Base-by-base conservation (phyloP, 148 eudicot genomes). In the Bassia scoparia region DNA sequence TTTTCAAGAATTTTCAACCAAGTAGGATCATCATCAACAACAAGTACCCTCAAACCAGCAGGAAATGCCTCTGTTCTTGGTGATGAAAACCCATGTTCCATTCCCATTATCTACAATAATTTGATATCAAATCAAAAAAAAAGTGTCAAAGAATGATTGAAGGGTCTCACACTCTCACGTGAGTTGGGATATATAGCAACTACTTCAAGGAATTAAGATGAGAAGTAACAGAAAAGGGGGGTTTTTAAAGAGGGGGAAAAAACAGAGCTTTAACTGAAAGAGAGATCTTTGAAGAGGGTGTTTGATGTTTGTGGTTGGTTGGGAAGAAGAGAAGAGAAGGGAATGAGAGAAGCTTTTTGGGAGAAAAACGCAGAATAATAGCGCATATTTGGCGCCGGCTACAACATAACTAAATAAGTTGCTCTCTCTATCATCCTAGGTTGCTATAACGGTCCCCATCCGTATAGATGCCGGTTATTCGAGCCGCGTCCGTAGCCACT, bases 1-100 rank as follows among this genome's bases (percentile, higher is more conserved):
- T 88, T 94, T 69, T 91, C 97, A 0, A 94, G 85, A 55, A 94
- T 91, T 73, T 89, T 88, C 77, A 94, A 82, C 98, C 98, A 94
- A 13, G 91, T 84, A 0, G 87, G 87, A 81, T 94, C 98, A 77
- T 94, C 98, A 77, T 94, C 98, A 56, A 94, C 98, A 18, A 94
- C 98, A 3, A 94, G 87, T 16, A 94, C 98, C 48, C 97, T 83
- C 3, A 94, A 83, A 50, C 98, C 98, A 3, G 83, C 86, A 12
- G 97, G 98, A 83, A 94, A 94, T 54, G 70, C 70, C 1, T 90
- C 97, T 16, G 50, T 44, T 74, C 94, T 82, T 2, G 93, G 87
- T 34, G 92, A 82, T 35, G 89, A 80, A 64, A 88, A 89, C 61
- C 98, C 92, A 76, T 60, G 80, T 48, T 86, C 85, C 88, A 86